Evolutionary conservation across 192 early-diverging fungal genomes (phyloP).

Genomic region (Paraglomus brasilianum): DNA sequence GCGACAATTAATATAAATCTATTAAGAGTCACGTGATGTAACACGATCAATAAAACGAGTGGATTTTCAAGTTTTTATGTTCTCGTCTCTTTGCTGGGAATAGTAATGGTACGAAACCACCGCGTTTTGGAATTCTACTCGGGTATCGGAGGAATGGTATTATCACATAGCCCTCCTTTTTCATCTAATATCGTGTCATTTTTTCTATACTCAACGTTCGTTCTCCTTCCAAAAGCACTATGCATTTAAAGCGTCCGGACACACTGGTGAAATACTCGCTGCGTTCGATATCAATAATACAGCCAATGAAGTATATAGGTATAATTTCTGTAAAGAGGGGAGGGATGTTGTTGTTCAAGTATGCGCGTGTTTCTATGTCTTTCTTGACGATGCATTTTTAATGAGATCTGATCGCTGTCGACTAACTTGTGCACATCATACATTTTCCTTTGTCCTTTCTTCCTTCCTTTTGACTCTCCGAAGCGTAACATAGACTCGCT

Average conservation of each 20-base stretch:
- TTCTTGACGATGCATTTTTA: neutral
- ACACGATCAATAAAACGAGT: too few species aligned
- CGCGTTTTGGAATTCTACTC: slow-evolving; percentile 59
- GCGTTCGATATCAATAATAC: slow-evolving; percentile 95
- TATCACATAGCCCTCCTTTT: neutral
- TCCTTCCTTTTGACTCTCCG: neutral
- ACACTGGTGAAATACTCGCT: slow-evolving; percentile 64
- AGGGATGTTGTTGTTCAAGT: slow-evolving; percentile 36
- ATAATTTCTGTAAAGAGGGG: slow-evolving; percentile 52
- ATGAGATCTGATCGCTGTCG: too few species aligned
- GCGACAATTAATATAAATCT: too few species aligned
- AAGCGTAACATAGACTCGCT: slow-evolving; percentile 66
- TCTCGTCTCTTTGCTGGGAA: too few species aligned
- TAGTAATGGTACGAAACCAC: too few species aligned
- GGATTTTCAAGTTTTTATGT: too few species aligned
- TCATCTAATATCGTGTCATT: neutral
- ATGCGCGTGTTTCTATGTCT: neutral
- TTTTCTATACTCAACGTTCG: neutral
- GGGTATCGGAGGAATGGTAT: slow-evolving; percentile 64
- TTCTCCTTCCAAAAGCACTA: slow-evolving; percentile 61
- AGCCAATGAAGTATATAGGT: slow-evolving; percentile 75
- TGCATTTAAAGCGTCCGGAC: slow-evolving; percentile 65
- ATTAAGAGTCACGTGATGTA: too few species aligned
- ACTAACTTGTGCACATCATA: too few species aligned
- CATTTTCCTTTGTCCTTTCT: neutral